phyloP scores from a whole-genome alignment of 108 stramenopile genomes.

The Skeletonema marinoi region DNA sequence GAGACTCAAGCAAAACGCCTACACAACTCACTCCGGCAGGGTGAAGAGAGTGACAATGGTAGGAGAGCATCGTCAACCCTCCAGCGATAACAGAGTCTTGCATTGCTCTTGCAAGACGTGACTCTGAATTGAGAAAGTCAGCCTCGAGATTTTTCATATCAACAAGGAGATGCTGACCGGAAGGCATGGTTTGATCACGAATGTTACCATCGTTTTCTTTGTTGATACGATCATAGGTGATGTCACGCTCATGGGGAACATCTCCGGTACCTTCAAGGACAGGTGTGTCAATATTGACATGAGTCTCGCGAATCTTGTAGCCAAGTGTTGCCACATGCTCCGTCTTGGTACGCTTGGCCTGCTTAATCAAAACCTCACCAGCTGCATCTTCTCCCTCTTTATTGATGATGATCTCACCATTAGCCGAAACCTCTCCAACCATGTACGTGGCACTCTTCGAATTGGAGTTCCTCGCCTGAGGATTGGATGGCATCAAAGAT shows the following conservation, averaged over 20 bases:
- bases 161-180: constrained; percentile 81
- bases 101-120: constrained; percentile 71
- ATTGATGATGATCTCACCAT: neutral
- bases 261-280: constrained; percentile 41
- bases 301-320: constrained; percentile 44
- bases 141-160: constrained; percentile 80
- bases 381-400: neutral
- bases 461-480: neutral
- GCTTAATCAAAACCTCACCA: constrained; percentile 29
- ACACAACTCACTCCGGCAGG: constrained; percentile 85
- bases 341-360: constrained; percentile 34
- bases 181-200: constrained; percentile 49
- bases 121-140: constrained; percentile 74
- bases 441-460: constrained; percentile 41
- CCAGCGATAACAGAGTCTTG: constrained; percentile 61
- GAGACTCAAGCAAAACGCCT: constrained; percentile 81
- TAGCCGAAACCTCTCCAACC: constrained; percentile 1
- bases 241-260: constrained; percentile 16
- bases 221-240: constrained; percentile 19
- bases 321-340: constrained; percentile 43
- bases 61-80: constrained; percentile 78
- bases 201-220: constrained; percentile 3
- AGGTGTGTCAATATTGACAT: constrained; percentile 43
- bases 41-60: constrained; percentile 84
- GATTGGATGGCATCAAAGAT: neutral